Conservation (phyloP, 1,284 basidiomycete species). For the Neonothopanus nambi region DNA sequence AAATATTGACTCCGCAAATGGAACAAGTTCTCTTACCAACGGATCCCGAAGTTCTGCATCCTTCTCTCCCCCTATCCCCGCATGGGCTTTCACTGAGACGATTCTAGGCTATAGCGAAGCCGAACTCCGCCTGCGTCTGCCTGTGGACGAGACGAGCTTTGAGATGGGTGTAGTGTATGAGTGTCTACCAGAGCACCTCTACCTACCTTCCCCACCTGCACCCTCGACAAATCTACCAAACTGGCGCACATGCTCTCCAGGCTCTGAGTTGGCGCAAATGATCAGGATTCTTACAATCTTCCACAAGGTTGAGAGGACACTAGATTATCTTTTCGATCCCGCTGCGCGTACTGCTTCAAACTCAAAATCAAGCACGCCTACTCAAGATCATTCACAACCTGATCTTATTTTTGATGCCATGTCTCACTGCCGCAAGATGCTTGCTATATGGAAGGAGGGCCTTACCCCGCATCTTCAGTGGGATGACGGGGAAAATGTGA, state of each 20-base stretch:
- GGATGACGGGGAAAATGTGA: conserved; percentile 51
- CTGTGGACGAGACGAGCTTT: conserved; percentile 76
- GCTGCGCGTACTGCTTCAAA: not conserved
- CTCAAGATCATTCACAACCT: not conserved
- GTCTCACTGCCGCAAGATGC: conserved; percentile 4
- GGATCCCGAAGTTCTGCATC: conserved; percentile 3
- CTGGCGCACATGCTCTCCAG: not conserved
- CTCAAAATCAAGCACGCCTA: not conserved
- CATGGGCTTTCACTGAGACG: conserved; percentile 3
- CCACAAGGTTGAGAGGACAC: conserved; percentile 51
- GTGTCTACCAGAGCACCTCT: conserved; percentile 65
- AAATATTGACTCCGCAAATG: not conserved
- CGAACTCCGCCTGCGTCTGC: conserved; percentile 65
- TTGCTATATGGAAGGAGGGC: conserved; percentile 61
- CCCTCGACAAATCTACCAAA: conserved; percentile 40
- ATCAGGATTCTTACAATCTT: conserved; percentile 67
- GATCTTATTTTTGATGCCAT: not conserved
- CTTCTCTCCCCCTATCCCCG: conserved; percentile 2
- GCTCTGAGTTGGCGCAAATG: conserved; percentile 70
- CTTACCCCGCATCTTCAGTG: conserved; percentile 70
- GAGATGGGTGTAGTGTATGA: conserved; percentile 63
- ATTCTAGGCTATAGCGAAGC: conserved; percentile 35
- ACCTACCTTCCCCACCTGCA: conserved; percentile 58
- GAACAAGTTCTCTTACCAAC: not conserved
- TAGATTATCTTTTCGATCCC: conserved; percentile 34